phyloP scores from a whole-genome alignment of 2,329 filamentous ascomycete genomes.

The Claviceps paspali region DNA sequence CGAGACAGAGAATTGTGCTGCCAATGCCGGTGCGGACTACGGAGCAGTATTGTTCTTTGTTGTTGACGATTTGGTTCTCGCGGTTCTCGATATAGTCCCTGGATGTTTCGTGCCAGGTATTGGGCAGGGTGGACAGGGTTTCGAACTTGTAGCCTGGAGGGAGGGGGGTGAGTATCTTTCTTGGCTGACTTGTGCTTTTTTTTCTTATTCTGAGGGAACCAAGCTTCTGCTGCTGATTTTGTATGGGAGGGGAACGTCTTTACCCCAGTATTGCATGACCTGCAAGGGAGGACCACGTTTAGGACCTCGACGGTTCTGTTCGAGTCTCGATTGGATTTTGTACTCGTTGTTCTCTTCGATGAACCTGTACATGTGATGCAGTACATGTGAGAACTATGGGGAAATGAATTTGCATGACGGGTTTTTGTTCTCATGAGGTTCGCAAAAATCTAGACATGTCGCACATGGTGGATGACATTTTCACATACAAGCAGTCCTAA shows the following conservation, averaged over 20 bases:
- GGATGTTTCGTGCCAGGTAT: slow-evolving; percentile 56
- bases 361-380: too few relatives aligned
- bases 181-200: neutral
- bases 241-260: neutral
- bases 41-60: slow-evolving; percentile 90
- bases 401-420: too few relatives aligned
- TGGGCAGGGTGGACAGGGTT: slow-evolving; percentile 60
- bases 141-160: slow-evolving; percentile 90
- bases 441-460: too few relatives aligned
- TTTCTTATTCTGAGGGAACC: neutral
- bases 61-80: slow-evolving; percentile 59
- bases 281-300: slow-evolving; percentile 43
- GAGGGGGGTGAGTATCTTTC: neutral
- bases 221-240: neutral
- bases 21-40: slow-evolving; percentile 82
- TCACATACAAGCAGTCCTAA: slow-evolving; percentile 38
- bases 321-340: slow-evolving; percentile 46
- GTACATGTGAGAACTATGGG: neutral
- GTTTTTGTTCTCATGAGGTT: too few relatives aligned
- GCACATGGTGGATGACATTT: too few relatives aligned
- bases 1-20: slow-evolving; percentile 57
- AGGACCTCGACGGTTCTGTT: slow-evolving; percentile 28
- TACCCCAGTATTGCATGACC: slow-evolving; percentile 88
- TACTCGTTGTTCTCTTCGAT: slow-evolving; percentile 80
- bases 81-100: slow-evolving; percentile 68